Conservation (phyloP, 1,284 basidiomycete genomes). For the Cryptococcus maquisensis region DNA sequence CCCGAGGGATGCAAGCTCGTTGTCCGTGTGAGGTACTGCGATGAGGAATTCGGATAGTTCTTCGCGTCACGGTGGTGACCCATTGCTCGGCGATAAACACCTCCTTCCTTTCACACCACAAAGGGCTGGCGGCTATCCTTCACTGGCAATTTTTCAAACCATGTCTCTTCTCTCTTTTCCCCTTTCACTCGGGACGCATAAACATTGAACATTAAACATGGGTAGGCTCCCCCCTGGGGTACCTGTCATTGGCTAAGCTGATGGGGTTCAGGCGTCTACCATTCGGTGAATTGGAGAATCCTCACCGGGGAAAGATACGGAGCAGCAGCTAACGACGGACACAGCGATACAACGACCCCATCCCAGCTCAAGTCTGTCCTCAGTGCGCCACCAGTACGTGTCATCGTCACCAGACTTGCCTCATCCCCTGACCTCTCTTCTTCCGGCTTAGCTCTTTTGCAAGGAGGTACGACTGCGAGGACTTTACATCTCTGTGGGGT, state of each 20-base stretch:
- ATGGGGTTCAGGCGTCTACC: slow-evolving; percentile 18
- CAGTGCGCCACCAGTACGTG: slow-evolving; percentile 10
- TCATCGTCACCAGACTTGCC: not conserved
- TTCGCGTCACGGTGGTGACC: too few relatives aligned
- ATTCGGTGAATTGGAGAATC: slow-evolving; percentile 14
- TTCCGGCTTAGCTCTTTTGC: slow-evolving; percentile 7
- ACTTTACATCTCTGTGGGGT: slow-evolving; percentile 28
- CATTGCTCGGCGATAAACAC: too few relatives aligned
- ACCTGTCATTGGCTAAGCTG: not conserved
- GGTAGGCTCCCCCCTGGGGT: not conserved
- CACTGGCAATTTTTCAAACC: not conserved
- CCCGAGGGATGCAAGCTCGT: too few relatives aligned
- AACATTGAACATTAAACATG: not conserved
- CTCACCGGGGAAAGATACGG: not conserved
- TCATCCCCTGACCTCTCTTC: not conserved
- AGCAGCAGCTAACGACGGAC: not conserved
- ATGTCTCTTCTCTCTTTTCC: not conserved
- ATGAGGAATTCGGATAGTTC: too few relatives aligned
- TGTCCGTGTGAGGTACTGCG: too few relatives aligned
- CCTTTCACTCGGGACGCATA: not conserved
- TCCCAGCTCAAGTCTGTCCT: slow-evolving; percentile 9
- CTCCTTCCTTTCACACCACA: not conserved
- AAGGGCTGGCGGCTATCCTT: not conserved
- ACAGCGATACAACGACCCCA: slow-evolving; percentile 9
- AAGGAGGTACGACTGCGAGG: slow-evolving; percentile 11